These are phyloP conservation scores for Butyriboletus loyo DNA, from an alignment of 768 basidiomycete genomes.

Conservation along the genomic window DNA sequence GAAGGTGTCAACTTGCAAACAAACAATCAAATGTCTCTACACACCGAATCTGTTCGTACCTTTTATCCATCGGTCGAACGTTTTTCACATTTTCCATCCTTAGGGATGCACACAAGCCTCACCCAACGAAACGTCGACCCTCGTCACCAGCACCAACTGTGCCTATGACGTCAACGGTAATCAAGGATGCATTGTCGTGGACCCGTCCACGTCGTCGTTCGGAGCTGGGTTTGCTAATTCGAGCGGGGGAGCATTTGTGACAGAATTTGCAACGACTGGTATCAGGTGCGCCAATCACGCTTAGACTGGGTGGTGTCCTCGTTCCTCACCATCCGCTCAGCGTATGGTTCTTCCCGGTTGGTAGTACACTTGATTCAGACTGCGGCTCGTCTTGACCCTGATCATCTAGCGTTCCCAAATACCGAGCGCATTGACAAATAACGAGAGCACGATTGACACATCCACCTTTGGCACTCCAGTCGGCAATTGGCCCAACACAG, in stretches of 20 bases:
- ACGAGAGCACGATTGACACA: constrained; percentile 52
- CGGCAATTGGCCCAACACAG: constrained; percentile 60
- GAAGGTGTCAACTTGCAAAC: constrained; percentile 73
- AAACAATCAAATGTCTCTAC: constrained; percentile 70
- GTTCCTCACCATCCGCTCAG: constrained; percentile 6
- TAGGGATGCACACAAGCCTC: constrained; percentile 53
- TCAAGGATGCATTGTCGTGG: constrained; percentile 62
- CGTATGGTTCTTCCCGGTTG: constrained; percentile 32
- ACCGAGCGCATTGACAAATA: constrained; percentile 45
- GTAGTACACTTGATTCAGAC: neutral
- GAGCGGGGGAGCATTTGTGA: constrained; percentile 74
- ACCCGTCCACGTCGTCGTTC: constrained; percentile 54
- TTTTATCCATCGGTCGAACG: neutral
- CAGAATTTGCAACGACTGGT: constrained; percentile 63
- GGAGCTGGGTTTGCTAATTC: constrained; percentile 62
- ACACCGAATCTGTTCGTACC: constrained; percentile 51
- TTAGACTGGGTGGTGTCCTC: neutral
- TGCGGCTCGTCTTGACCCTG: neutral
- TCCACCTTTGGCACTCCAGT: constrained; percentile 61
- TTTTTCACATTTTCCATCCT: neutral
- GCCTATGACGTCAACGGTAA: constrained; percentile 52
- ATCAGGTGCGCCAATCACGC: constrained; percentile 49
- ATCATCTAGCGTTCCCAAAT: constrained; percentile 36
- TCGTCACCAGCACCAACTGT: constrained; percentile 59
- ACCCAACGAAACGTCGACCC: constrained; percentile 48